Conservation (phyloP, 116 monocot genomes). For the Thalassia testudinum region DNA sequence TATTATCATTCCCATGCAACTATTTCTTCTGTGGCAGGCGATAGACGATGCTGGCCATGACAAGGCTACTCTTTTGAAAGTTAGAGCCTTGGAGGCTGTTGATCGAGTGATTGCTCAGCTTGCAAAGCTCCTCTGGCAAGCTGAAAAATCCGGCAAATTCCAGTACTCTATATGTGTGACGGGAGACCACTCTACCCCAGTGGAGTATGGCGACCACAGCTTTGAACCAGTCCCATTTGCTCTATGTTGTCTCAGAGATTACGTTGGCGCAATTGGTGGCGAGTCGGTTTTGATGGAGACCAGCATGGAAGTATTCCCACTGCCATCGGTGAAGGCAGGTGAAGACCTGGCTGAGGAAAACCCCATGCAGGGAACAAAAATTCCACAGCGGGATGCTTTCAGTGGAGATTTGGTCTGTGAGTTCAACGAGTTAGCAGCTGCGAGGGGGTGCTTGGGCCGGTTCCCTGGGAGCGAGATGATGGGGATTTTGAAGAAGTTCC, state of each 20-base stretch:
- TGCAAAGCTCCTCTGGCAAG: slow-evolving; percentile 64
- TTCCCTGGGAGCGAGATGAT: slow-evolving; percentile 99
- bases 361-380: neutral
- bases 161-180: slow-evolving; percentile 68
- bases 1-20: neutral
- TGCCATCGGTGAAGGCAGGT: slow-evolving; percentile 59
- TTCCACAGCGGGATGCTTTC: slow-evolving; percentile 13
- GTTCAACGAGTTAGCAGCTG: slow-evolving; percentile 74
- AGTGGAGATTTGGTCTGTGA: slow-evolving; percentile 54
- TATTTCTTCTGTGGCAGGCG: slow-evolving; percentile 28
- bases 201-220: slow-evolving; percentile 94
- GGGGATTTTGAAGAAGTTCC: slow-evolving; percentile 81
- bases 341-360: slow-evolving; percentile 33
- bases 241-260: slow-evolving; percentile 45
- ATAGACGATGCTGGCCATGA: slow-evolving; percentile 97
- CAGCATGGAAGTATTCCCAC: slow-evolving; percentile 50
- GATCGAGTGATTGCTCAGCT: slow-evolving; percentile 71
- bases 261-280: slow-evolving; percentile 40
- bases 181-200: slow-evolving; percentile 92
- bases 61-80: slow-evolving; percentile 68
- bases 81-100: slow-evolving; percentile 69
- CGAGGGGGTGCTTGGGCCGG: slow-evolving; percentile 73
- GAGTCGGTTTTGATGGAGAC: slow-evolving; percentile 33
- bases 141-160: slow-evolving; percentile 49
- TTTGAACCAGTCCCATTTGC: slow-evolving; percentile 91